Base-by-base conservation (phyloP, 1,284 basidiomycete species). In the Bjerkandera adusta region DNA sequence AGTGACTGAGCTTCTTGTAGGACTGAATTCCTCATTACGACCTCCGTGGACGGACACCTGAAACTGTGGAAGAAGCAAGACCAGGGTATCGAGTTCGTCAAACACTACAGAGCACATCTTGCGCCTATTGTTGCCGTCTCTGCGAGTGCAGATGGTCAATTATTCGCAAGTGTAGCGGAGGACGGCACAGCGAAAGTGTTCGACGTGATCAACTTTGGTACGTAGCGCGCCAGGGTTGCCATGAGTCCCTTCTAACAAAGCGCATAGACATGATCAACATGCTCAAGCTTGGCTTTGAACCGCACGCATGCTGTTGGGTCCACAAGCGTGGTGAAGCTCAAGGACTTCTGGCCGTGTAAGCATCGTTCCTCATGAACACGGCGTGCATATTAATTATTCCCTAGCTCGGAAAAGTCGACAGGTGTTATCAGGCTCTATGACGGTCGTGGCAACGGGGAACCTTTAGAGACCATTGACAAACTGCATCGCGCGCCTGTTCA, bases 51-150 rank as follows among this genome's bases (percentile, higher is more conserved):
- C 61, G 97, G 97, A 1, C 91, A 96, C 67, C 71, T 99, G 58
- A 99, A 99, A 67, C 73, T 99, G 22, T 99, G 97, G 97, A 98
- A 97, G 75, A 99, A 99, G 69, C 93, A 97, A 68, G 88, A 94
- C 11, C 66, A 75, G 4, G 92, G 93, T 5, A 90, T 95, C 59
- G 92, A 96, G 68, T 95, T 94, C 60, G 90, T 95, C 51, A 95
- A 97, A 68, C 87, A 92, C 57, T 96, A 92, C 67, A 84, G 96
- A 34, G 94, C 97, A 1, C 95, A 97, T 59, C 73, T 97, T 21
- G 77, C 80, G 20, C 82, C 91, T 11, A 80, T 99, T 33, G 75
- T 85, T 5, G 85, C 80, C 2, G 85, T 95, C 6, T 87, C 85
- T 33, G 88, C 86, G n/a, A 95, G 92, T 55, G 85, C 87, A 24